Evolutionary conservation across 495 filamentous ascomycete genomes (phyloP).

Genomic region (Glonium stellatum): DNA sequence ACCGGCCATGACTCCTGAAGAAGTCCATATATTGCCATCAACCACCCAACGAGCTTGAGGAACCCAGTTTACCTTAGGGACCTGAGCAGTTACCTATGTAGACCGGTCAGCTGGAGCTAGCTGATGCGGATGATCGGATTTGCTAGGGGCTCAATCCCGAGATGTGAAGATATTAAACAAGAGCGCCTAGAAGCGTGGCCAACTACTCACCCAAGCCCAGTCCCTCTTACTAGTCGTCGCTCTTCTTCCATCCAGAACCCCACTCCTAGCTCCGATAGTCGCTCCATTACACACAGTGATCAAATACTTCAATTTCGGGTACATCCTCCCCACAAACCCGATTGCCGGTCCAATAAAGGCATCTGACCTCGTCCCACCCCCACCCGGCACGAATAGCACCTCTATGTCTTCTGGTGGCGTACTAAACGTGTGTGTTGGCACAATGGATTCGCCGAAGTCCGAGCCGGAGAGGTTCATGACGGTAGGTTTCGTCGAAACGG

Average conservation of each 20-base stretch:
- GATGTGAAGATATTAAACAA: not conserved
- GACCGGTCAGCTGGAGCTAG: no score
- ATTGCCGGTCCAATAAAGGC: conserved; percentile 36
- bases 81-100: conserved; percentile 32
- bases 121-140: no score
- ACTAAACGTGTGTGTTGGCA: conserved; percentile 58
- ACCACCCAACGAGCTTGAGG: conserved; percentile 55
- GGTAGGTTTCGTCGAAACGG: conserved; percentile 40
- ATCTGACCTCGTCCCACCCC: conserved; percentile 44
- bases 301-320: conserved; percentile 46
- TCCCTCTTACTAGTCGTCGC: no score
- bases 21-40: conserved; percentile 63
- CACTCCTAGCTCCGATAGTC: conserved; percentile 16
- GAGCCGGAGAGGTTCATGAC: conserved; percentile 19
- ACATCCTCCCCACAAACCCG: conserved; percentile 41
- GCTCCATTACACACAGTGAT: conserved; percentile 26
- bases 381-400: conserved; percentile 60
- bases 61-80: conserved; percentile 51
- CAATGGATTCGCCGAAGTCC: conserved; percentile 40
- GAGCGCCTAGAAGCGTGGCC: no score
- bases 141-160: no score
- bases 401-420: conserved; percentile 46
- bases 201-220: no score
- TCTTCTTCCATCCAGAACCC: no score
- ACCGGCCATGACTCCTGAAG: conserved; percentile 53